Evolutionary conservation across 2,329 filamentous ascomycete species (phyloP).

Genomic region (Fusarium sp.): DNA sequence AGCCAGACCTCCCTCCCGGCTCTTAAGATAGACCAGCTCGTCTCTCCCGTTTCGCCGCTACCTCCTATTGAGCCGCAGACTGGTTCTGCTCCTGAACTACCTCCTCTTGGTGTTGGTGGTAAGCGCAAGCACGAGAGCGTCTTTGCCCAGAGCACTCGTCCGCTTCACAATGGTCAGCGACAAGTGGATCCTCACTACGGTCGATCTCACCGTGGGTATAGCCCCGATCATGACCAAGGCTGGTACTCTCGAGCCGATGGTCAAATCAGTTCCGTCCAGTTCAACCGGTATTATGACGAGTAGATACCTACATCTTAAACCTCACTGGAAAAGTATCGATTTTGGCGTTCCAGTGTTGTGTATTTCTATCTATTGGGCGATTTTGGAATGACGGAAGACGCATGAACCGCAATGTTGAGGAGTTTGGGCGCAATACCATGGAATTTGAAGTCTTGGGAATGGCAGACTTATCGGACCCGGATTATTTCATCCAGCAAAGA

Average conservation of each 20-base stretch:
- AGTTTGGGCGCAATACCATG: slow-evolving; percentile 38
- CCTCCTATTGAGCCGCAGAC: slow-evolving; percentile 49
- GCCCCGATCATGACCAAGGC: slow-evolving; percentile 44
- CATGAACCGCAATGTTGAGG: slow-evolving; percentile 37
- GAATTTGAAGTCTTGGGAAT: slow-evolving; percentile 4
- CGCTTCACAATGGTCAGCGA: slow-evolving; percentile 51
- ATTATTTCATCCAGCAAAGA: slow-evolving; percentile 21
- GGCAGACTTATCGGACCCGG: slow-evolving; percentile 1
- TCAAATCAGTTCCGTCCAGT: slow-evolving; percentile 42
- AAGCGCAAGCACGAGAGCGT: slow-evolving; percentile 51
- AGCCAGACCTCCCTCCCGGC: slow-evolving; percentile 46
- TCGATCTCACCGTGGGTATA: slow-evolving; percentile 33
- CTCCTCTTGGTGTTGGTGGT: slow-evolving; percentile 42
- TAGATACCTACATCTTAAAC: slow-evolving; percentile 17
- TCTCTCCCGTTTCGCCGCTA: slow-evolving; percentile 47
- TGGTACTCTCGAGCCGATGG: slow-evolving; percentile 50
- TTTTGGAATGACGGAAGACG: slow-evolving; percentile 20
- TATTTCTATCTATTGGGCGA: slow-evolving; percentile 37
- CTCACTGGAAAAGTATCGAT: slow-evolving; percentile 15
- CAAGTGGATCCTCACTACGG: slow-evolving; percentile 48
- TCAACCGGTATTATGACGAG: slow-evolving; percentile 43
- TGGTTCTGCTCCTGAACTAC: slow-evolving; percentile 41
- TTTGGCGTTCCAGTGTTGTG: slow-evolving; percentile 37
- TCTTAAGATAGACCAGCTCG: slow-evolving; percentile 45
- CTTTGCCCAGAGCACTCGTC: slow-evolving; percentile 45